Conservation (phyloP, 192 early-diverging fungal genomes). For the Umbelopsis sp. region DNA sequence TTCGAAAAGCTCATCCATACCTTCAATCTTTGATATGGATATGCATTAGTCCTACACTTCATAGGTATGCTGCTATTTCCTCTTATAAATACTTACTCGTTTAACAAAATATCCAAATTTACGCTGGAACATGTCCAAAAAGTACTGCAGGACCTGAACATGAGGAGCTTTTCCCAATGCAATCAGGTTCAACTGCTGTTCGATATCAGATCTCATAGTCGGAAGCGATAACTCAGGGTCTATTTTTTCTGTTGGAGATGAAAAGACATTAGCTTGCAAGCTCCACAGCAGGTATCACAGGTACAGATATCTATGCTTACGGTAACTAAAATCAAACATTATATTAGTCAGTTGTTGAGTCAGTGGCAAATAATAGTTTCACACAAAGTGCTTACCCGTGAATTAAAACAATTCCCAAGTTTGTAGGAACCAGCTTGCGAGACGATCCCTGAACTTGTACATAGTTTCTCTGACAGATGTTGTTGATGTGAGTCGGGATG, state of each 20-base stretch:
- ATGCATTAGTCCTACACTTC: background rate
- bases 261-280: background rate
- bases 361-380: too few relatives aligned
- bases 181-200: constrained; percentile 53
- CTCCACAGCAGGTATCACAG: background rate
- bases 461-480: constrained; percentile 56
- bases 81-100: constrained; percentile 11
- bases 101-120: constrained; percentile 51
- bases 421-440: constrained; percentile 50
- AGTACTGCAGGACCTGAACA: constrained; percentile 42
- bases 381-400: constrained; percentile 39
- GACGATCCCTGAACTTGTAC: constrained; percentile 44
- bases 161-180: constrained; percentile 41
- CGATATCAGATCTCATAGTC: constrained; percentile 53
- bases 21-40: constrained; percentile 28
- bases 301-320: background rate
- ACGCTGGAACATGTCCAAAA: constrained; percentile 41
- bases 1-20: constrained; percentile 57
- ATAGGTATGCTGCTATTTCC: background rate
- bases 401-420: constrained; percentile 58
- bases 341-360: background rate
- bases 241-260: constrained; percentile 46
- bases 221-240: constrained; percentile 52
- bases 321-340: constrained; percentile 16
- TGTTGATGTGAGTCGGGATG: constrained; percentile 55